Percentiles rank a stretch among this genome's conserved stretches.
Conservation (phyloP, 805 yeast species). For the Barnettozyma californica region DNA sequence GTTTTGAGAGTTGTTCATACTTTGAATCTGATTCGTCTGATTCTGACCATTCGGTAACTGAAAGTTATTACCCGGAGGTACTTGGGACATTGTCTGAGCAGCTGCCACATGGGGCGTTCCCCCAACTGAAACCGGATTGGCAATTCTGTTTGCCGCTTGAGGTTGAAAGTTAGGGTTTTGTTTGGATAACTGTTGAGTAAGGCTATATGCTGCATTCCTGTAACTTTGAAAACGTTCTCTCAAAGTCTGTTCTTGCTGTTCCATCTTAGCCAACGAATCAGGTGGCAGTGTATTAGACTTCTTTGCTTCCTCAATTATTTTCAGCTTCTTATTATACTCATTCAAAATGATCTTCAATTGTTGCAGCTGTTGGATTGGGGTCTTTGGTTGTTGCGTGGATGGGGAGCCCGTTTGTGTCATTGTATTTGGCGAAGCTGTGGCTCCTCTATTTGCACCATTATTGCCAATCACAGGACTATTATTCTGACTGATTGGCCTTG, state of each 20-base stretch:
- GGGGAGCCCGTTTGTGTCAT: conserved; percentile 11
- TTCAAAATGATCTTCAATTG: conserved; percentile 42
- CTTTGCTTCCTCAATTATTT: conserved; percentile 44
- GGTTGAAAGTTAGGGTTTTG: conserved; percentile 19
- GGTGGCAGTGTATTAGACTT: conserved; percentile 38
- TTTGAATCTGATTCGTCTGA: conserved; percentile 4
- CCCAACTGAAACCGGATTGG: conserved; percentile 20
- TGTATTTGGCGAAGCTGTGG: conserved; percentile 18
- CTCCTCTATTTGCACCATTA: conserved; percentile 6
- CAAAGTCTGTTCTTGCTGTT: conserved; percentile 44
- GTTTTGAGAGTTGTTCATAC: conserved; percentile 3
- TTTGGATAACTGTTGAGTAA: conserved; percentile 12
- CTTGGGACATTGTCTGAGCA: conserved; percentile 2
- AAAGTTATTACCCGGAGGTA: conserved; percentile 1
- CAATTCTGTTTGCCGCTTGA: conserved; percentile 6
- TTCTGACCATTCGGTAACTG: conserved; percentile 9
- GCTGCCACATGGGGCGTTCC: conserved; percentile 5
- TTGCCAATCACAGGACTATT: background rate
- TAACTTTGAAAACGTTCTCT: conserved; percentile 43
- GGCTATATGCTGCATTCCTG: conserved; percentile 39
- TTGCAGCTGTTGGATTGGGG: conserved; percentile 32
- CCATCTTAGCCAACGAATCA: conserved; percentile 39
- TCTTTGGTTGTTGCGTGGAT: conserved; percentile 8
- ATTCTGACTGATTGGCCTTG: conserved; percentile 10
- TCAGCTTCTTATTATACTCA: conserved; percentile 45